A percentile compares a stretch with the other conserved stretches of the same genome.
Conservation (phyloP, 495 filamentous ascomycete genomes). For the Friedmanniomyces simplex region DNA sequence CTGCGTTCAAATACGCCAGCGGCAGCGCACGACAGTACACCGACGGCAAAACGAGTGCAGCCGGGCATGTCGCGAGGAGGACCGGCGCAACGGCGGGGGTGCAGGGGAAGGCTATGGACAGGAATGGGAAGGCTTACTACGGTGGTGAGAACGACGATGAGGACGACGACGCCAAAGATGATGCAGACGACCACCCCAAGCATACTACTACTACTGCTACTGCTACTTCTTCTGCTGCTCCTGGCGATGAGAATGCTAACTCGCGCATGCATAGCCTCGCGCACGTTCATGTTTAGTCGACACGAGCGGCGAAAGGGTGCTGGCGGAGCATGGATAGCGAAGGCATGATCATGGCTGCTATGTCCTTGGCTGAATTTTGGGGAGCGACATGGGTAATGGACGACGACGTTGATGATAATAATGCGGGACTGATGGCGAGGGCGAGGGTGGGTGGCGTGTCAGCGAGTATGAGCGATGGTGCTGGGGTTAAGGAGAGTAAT, state of each 20-base stretch:
- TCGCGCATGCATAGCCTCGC: slow-evolving; percentile 19
- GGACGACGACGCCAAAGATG: neutral
- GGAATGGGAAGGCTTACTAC: neutral
- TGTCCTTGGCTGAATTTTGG: neutral
- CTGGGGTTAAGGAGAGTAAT: neutral
- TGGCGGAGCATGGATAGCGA: slow-evolving; percentile 19
- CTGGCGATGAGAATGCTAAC: slow-evolving; percentile 14
- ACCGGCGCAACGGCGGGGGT: neutral
- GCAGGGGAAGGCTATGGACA: neutral
- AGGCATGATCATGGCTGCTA: slow-evolving; percentile 3
- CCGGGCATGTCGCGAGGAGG: neutral
- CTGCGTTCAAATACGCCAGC: slow-evolving; percentile 7
- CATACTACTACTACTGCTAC: neutral
- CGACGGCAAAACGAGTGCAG: neutral
- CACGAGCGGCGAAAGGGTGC: slow-evolving; percentile 15
- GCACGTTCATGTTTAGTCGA: slow-evolving; percentile 20
- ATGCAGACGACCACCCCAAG: neutral
- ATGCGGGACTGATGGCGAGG: neutral
- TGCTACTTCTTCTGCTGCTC: neutral
- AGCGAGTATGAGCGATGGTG: neutral
- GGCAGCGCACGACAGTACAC: neutral
- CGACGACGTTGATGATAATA: neutral
- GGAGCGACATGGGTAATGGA: too few species aligned
- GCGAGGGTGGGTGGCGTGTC: neutral
- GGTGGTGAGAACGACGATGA: slow-evolving; percentile 1